Evolutionary conservation across 805 yeast species (phyloP).

Genomic region (Saturnispora quitensis): DNA sequence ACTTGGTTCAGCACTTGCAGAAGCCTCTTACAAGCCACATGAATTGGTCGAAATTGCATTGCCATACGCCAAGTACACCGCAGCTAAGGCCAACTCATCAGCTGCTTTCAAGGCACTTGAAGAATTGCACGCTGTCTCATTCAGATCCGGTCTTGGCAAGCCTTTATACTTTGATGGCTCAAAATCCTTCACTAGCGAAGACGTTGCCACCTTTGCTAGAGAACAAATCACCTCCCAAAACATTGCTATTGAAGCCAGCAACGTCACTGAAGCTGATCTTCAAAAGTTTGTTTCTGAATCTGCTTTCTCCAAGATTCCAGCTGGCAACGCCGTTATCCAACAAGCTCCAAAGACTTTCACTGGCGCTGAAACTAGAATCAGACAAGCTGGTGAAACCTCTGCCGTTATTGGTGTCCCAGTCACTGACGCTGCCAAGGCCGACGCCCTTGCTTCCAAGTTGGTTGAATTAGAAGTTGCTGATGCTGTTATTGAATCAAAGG

Average conservation of each 20-base stretch:
- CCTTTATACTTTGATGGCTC: slow-evolving; percentile 68
- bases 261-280: slow-evolving; percentile 67
- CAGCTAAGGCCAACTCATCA: slow-evolving; percentile 39
- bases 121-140: slow-evolving; percentile 68
- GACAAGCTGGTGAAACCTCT: slow-evolving; percentile 54
- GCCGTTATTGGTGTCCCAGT: slow-evolving; percentile 81
- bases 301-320: slow-evolving; percentile 51
- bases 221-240: slow-evolving; percentile 61
- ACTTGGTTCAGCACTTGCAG: slow-evolving; percentile 62
- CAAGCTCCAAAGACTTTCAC: slow-evolving; percentile 32
- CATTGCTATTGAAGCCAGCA: slow-evolving; percentile 62
- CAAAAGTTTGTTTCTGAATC: slow-evolving; percentile 57
- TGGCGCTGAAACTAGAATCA: slow-evolving; percentile 63
- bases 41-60: slow-evolving; percentile 75
- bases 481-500: slow-evolving; percentile 40
- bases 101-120: slow-evolving; percentile 61
- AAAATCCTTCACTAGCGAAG: slow-evolving; percentile 48
- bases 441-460: slow-evolving; percentile 49
- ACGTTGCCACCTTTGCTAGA: slow-evolving; percentile 57
- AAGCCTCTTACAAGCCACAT: slow-evolving; percentile 70
- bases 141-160: slow-evolving; percentile 82
- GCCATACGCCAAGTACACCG: slow-evolving; percentile 67
- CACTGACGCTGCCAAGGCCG: slow-evolving; percentile 44
- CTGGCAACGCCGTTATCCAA: slow-evolving; percentile 43
- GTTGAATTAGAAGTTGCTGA: slow-evolving; percentile 57